Evolutionary conservation across 2,329 filamentous ascomycete genomes (phyloP), one percentile per base, ranked within the genome.

Genomic region (Sordariomycetes sp.): DNA sequence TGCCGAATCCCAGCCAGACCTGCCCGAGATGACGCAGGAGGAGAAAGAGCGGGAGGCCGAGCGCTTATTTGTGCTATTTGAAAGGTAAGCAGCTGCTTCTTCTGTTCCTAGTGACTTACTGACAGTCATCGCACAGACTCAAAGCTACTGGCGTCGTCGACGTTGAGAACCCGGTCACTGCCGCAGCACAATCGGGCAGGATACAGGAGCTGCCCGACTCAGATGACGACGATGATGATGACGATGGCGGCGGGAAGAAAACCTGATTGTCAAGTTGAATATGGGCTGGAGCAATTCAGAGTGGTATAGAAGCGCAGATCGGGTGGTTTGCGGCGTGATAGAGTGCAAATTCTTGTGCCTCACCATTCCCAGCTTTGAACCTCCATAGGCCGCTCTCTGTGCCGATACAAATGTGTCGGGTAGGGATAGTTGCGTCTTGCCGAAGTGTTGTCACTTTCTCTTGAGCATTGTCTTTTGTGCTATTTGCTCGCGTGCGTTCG

Each of bases 21-120:
- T 65, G 9, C 75, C 77, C 2, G 75, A 83, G 32, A 94, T 96
- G 90, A 92, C 83, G 1, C 67, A 84, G 30, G 87, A 88, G 43
- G 90, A 96, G 61, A 95, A 90, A 56, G 85, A 94, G 55, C 70
- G 84, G 38, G 92, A 98, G 52, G 90, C 88, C 0, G 90, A 95
- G 57, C 74, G 78, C 37, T 58, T 95, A 1, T 95, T 93, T 60
- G 86, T 94, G 10, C 63, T 95, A 4, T 95, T 95, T 58, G 87
- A 95, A 58, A 72, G 84, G 81, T 82, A 61, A 42, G 61, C 15
- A 14, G 20, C 16, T 27, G 12, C 9, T 30, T 16, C 5, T 15
- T 10, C 2, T 24, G 11, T 17, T 15, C 14, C n/a, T 17, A 17
- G 29, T 11, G n/a, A 7, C 21, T 21, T 34, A 23, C 31, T 38